Base-by-base conservation (phyloP, 2,329 filamentous ascomycete species). In the Lecanoromycetidae sp. region DNA sequence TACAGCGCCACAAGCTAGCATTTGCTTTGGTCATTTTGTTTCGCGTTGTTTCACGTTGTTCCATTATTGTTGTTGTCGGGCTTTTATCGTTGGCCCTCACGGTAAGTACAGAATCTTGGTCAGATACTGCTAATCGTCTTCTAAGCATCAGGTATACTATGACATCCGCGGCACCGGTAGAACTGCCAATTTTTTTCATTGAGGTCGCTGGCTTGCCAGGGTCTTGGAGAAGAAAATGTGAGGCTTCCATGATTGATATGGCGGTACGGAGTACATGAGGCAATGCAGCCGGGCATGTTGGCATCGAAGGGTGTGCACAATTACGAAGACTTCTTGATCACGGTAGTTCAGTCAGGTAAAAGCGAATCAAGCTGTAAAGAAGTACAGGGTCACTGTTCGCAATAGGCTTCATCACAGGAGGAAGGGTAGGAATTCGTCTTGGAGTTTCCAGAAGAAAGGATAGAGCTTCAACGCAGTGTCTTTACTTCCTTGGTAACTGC, bases 401-500 rank as follows among this genome's bases (percentile, higher is more conserved):
- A 19, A 35, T 30, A 35, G 17, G 33, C 7, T 29, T 19, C 2
- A 12, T 5, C 9, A 13, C 9, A 8, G 26, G 15, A 32, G 30
- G 26, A 36, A 5, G n/a, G 6, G 9, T 25, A 33, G 9, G 7
- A 6, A 12, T 6, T 8, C 12, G 17, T 10, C n/a, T 20, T 15
- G 15, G 7, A 20, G 10, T 17, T 27, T n/a, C n/a, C n/a, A n/a
- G n/a, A n/a, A n/a, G n/a, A n/a, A n/a, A n/a, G n/a, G n/a, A 27
- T 25, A 42, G 5, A 4, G 25, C 4, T 3, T 47, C 37, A 42
- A 30, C 13, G 15, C 30, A 41, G 37, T 9, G 36, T 54, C 46
- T 61, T 62, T 4, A 79, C 70, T 58, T 79, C 75, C 54, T 63
- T 71, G 5, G 77, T 76, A 55, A 79, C 71, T 20, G 76, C 78